Evolutionary conservation across 768 basidiomycete species (phyloP), one percentile per base, ranked within the genome.

Genomic region (Auricularia heimuer): DNA sequence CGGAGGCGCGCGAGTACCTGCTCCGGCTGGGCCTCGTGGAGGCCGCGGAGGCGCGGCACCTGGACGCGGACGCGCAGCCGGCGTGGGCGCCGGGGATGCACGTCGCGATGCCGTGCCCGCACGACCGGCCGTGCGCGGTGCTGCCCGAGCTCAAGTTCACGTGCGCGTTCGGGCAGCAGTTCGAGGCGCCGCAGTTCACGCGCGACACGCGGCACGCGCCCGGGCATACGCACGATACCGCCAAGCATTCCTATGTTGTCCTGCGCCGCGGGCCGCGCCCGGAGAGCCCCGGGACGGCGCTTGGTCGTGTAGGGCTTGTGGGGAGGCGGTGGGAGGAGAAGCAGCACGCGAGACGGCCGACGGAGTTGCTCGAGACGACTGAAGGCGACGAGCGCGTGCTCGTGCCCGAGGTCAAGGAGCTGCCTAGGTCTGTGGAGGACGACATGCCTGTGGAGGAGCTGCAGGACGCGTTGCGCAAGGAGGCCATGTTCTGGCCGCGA

Each of bases 401-500:
- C 34, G 18, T 29, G 6, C 24, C 56, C 29, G 29, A 29, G 18
- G 29, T 14, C 11, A 24, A n/a, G 29, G 18, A 33, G 24, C 29
- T 29, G 29, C 4, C 16, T 1, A 7, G 11, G 34, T 35, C 56
- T 33, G 56, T 29, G 24, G 35, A 47, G 4, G n/a, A 42, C 18
- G 33, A 4, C 4, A 65, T 62, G 33, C 16, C 11, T 6, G 33
- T 18, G 8, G 56, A 68, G 36, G 78, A 83, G 36, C 68, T 90
- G 18, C 74, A 85, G 66, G 80, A 78, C 44, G 76, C 79, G 36
- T 74, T 98, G 66, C 79, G 89, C 68, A 76, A 78, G 34, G 92
- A 95, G 74, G 87, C 94, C 11, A 93, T 88, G 68, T 76, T 79
- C 54, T 97, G 96, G 96, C 92, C 96, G 44, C 85, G 97, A 64